These are phyloP conservation scores for Trametes maxima DNA, from an alignment of 768 basidiomycete species.

Conservation along the genomic window DNA sequence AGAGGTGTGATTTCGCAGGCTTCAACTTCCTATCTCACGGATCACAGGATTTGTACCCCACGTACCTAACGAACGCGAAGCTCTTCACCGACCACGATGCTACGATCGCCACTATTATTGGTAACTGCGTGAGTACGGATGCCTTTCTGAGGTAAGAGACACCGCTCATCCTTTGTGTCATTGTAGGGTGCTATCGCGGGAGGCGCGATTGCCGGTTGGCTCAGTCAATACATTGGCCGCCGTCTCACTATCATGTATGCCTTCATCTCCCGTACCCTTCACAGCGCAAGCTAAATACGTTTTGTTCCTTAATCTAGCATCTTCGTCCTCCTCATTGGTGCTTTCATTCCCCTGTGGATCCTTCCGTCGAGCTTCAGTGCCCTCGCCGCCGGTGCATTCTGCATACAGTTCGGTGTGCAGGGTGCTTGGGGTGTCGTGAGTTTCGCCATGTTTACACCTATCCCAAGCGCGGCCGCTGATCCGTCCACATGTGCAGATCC, in stretches of 20 bases:
- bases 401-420: slow-evolving; percentile 85
- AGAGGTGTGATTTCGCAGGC: slow-evolving; percentile 27
- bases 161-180: not conserved
- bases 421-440: slow-evolving; percentile 88
- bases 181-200: slow-evolving; percentile 54
- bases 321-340: slow-evolving; percentile 58
- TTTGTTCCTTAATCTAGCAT: slow-evolving; percentile 37
- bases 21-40: slow-evolving; percentile 59
- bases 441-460: not conserved
- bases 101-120: slow-evolving; percentile 81
- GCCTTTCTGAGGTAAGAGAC: not conserved
- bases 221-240: slow-evolving; percentile 78
- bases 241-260: slow-evolving; percentile 71
- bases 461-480: not conserved
- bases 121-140: slow-evolving; percentile 54
- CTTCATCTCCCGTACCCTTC: not conserved
- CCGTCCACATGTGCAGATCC: slow-evolving; percentile 43
- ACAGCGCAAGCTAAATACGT: not conserved
- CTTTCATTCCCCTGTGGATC: slow-evolving; percentile 80
- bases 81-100: slow-evolving; percentile 57
- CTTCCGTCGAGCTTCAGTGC: slow-evolving; percentile 67
- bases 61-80: slow-evolving; percentile 68
- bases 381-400: slow-evolving; percentile 85
- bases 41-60: slow-evolving; percentile 75
- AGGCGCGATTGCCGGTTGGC: slow-evolving; percentile 70